phyloP scores from a whole-genome alignment of 208 protist species.

The Trypanosoma scelopori region DNA sequence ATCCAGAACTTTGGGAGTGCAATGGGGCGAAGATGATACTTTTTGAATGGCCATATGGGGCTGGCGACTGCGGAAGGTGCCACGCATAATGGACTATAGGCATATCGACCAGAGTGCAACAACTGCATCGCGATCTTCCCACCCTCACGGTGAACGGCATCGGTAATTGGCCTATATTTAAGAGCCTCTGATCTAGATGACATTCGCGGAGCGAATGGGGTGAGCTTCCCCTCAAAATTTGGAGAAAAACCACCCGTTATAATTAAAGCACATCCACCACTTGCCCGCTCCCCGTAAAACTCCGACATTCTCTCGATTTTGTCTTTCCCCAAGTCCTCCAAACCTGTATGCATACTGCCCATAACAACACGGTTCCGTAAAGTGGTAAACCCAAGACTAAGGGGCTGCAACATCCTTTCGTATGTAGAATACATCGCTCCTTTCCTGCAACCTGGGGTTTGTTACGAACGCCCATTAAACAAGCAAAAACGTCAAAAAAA shows the following conservation, averaged over 20 bases:
- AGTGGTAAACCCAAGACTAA: slow-evolving; percentile 74
- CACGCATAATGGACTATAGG: slow-evolving; percentile 48
- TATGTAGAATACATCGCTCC: slow-evolving; percentile 16
- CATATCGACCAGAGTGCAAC: slow-evolving; percentile 78
- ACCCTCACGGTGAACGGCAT: slow-evolving; percentile 68
- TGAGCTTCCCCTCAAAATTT: slow-evolving; percentile 56
- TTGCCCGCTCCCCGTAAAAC: slow-evolving; percentile 65
- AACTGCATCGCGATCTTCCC: slow-evolving; percentile 87
- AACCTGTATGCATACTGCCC: slow-evolving; percentile 87
- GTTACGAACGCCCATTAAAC: no score
- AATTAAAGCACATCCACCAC: slow-evolving; percentile 67
- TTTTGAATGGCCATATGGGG: slow-evolving; percentile 56
- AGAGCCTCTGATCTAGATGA: slow-evolving; percentile 36
- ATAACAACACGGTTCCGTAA: slow-evolving; percentile 85
- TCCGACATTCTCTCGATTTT: slow-evolving; percentile 31
- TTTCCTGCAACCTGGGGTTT: no score
- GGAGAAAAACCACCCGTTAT: slow-evolving; percentile 79
- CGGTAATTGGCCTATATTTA: slow-evolving; percentile 59
- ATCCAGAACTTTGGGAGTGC: slow-evolving; percentile 47
- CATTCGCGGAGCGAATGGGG: slow-evolving; percentile 50
- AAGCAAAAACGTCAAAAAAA: no score
- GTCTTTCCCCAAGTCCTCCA: slow-evolving; percentile 36
- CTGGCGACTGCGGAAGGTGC: slow-evolving; percentile 53
- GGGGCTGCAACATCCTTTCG: slow-evolving; percentile 50
- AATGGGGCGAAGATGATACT: slow-evolving; percentile 42